Conservation (phyloP, 352 stramenopile genomes). For the Pythium brachiatum region DNA sequence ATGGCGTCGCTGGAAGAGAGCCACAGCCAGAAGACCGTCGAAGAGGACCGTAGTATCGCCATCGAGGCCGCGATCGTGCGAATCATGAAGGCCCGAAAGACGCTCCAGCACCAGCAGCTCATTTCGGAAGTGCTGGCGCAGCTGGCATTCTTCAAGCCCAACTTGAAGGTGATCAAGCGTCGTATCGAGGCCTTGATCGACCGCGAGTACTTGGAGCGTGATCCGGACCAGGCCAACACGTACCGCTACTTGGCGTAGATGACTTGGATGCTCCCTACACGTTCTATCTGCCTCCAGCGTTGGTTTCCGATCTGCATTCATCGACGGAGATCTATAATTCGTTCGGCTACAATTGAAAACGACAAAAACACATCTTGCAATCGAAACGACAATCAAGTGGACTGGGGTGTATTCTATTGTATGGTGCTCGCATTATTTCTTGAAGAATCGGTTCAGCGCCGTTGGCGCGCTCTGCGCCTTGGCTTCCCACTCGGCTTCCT, state of each 20-base stretch:
- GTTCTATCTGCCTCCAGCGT: neutral
- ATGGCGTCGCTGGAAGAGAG: conserved; percentile 98
- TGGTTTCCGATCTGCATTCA: neutral
- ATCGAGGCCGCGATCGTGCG: conserved; percentile 99
- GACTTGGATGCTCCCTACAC: neutral
- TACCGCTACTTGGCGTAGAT: conserved; percentile 95
- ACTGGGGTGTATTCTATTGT: conserved; percentile 15
- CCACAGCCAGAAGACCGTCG: conserved; percentile 97
- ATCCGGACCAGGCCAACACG: conserved; percentile 93
- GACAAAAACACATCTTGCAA: conserved; percentile 1
- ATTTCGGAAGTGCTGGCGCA: conserved; percentile 98
- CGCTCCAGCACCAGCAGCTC: conserved; percentile 96
- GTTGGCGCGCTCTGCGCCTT: conserved; percentile 74
- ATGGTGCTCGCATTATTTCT: conserved; percentile 43
- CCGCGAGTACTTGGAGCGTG: conserved; percentile 97
- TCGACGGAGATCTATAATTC: neutral
- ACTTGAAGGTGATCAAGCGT: conserved; percentile 97
- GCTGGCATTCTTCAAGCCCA: conserved; percentile 98
- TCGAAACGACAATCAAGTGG: conserved; percentile 11
- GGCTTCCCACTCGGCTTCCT: conserved; percentile 77
- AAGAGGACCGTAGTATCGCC: conserved; percentile 95
- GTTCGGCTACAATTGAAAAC: conserved; percentile 1
- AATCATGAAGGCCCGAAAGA: conserved; percentile 99
- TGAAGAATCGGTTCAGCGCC: conserved; percentile 88
- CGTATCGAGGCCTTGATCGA: conserved; percentile 98